phyloP scores from a whole-genome alignment of 805 yeast genomes.

The Metschnikowia matae region DNA sequence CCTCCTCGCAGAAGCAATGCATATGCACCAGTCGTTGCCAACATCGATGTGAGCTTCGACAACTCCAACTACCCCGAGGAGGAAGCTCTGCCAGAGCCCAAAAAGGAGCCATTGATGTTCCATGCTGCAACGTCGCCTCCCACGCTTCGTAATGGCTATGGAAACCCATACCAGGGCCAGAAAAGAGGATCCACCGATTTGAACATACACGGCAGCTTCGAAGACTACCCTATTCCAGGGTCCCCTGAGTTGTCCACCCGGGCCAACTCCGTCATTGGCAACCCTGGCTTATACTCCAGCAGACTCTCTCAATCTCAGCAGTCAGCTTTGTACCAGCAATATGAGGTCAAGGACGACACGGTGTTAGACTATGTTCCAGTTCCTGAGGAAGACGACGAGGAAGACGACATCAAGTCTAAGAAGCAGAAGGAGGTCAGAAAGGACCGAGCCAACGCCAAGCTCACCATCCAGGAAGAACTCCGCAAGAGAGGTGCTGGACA shows the following conservation, averaged over 20 bases:
- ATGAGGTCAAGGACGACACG: constrained; percentile 43
- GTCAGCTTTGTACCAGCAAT: constrained; percentile 41
- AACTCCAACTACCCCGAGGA: constrained; percentile 11
- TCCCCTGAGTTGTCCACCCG: constrained; percentile 43
- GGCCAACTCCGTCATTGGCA: constrained; percentile 41
- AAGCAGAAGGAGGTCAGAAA: constrained; percentile 35
- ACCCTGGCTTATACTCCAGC: constrained; percentile 33
- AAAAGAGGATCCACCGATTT: constrained; percentile 3
- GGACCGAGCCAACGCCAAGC: constrained; percentile 17
- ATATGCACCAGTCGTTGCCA: constrained; percentile 13
- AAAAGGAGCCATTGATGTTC: constrained; percentile 8
- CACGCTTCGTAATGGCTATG: constrained; percentile 16
- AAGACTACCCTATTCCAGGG: constrained; percentile 43
- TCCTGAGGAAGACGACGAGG: constrained; percentile 41
- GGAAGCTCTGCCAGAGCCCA: constrained; percentile 3
- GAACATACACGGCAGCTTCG: constrained; percentile 22
- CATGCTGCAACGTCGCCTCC: constrained; percentile 6
- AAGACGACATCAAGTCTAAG: constrained; percentile 42
- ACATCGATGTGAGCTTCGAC: constrained; percentile 34
- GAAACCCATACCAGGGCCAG: constrained; percentile 26
- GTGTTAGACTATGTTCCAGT: constrained; percentile 40
- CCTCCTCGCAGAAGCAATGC: constrained; percentile 3
- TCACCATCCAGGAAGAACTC: constrained; percentile 15
- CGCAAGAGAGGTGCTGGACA: constrained; percentile 17
- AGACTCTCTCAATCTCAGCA: constrained; percentile 43